Evolutionary conservation across 768 basidiomycete species (phyloP).

Genomic region (Collybiopsis confluens): DNA sequence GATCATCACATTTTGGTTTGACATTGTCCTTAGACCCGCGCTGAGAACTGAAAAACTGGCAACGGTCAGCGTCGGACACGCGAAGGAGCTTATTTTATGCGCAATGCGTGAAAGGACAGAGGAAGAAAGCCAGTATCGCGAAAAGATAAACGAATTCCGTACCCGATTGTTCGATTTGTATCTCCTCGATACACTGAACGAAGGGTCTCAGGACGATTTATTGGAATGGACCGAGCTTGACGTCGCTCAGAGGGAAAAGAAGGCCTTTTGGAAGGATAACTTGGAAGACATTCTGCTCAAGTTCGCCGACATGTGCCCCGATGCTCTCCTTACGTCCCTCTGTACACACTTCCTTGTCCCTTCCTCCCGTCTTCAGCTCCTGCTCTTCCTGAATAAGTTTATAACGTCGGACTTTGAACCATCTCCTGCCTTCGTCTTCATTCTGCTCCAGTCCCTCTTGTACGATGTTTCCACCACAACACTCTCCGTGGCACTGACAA

Average conservation of each 20-base stretch:
- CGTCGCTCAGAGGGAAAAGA: slow-evolving; percentile 53
- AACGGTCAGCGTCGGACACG: slow-evolving; percentile 52
- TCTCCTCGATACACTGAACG: slow-evolving; percentile 72
- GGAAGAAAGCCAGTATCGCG: slow-evolving; percentile 37
- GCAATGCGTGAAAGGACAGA: slow-evolving; percentile 41
- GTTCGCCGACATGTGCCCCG: slow-evolving; percentile 57
- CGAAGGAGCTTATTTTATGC: slow-evolving; percentile 66
- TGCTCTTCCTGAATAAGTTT: slow-evolving; percentile 61
- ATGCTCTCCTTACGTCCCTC: slow-evolving; percentile 62
- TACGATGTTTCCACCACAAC: slow-evolving; percentile 74
- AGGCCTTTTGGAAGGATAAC: slow-evolving; percentile 70
- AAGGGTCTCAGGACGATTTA: slow-evolving; percentile 67
- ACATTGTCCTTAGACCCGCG: slow-evolving; percentile 72
- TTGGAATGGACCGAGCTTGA: slow-evolving; percentile 72
- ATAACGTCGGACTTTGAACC: slow-evolving; percentile 51
- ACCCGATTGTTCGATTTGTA: slow-evolving; percentile 70
- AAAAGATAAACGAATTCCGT: slow-evolving; percentile 61
- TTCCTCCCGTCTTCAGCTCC: slow-evolving; percentile 62
- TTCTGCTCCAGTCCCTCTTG: slow-evolving; percentile 61
- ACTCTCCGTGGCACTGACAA: slow-evolving; percentile 58
- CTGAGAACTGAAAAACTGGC: slow-evolving; percentile 71
- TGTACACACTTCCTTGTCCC: slow-evolving; percentile 58
- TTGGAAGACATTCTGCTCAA: slow-evolving; percentile 70
- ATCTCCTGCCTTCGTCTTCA: slow-evolving; percentile 57
- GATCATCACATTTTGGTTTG: slow-evolving; percentile 78